Base-by-base conservation (phyloP, 805 yeast species). In the Lachancea thermotolerans region DNA sequence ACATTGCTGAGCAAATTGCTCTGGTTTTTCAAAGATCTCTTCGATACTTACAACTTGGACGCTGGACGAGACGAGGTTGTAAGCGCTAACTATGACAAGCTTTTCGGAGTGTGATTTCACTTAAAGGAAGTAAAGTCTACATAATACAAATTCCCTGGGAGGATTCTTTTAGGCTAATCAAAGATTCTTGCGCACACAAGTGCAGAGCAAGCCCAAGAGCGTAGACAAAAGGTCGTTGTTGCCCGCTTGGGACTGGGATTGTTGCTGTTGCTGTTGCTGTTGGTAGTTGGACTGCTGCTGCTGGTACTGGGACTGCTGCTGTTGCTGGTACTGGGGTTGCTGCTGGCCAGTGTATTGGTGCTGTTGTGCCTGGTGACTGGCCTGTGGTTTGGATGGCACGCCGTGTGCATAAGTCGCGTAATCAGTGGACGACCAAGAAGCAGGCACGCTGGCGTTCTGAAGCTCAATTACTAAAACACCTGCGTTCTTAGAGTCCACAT, bases 381-480 rank as follows among this genome's bases (percentile, higher is more conserved):
- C 36, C 21, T 49, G 51, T 5, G 57, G 53, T 28, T 50, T 47
- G 10, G 49, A 51, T 35, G 57, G 49, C 38, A 34, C 42, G 35
- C 42, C 34, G 28, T 47, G 47, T 15, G 41, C 44, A 18, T 39
- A 49, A 5, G 49, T 44, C 5, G 33, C 16, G 17, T 49, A 48
- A 28, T 51, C 54, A 12, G 51, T 50, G 12, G 47, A 45, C 14
- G 39, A 49, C 73, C 72, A 68, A 14, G 56, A 50, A 4, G 51
- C 56, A 17, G 80, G 80, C 16, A 75, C 64, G 14, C 65, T 64
- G 2, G 77, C 74, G 17, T 69, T 67, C n/a, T 62, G 53, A 44
- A 87, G 72, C 53, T 83, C 83, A 45, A 90, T 78, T 10, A 85
- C 71, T 48, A 90, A 61, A 2, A 90, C 95, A 29, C 98, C 98